Conservation (phyloP, 257 asterid species). For the Salvia miltiorrhiza region DNA sequence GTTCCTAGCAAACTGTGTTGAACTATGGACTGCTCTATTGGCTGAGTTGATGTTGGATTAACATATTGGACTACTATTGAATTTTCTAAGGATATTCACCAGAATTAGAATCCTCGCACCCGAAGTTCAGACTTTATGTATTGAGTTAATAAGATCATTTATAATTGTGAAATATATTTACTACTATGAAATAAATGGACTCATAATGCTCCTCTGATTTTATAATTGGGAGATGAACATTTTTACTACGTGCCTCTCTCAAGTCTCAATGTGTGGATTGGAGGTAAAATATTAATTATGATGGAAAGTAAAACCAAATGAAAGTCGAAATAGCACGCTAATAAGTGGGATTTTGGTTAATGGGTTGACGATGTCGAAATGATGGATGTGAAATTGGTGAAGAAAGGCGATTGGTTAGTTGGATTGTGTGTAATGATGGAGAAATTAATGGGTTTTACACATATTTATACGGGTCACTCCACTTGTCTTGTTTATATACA, state of each 20-base stretch:
- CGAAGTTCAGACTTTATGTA: neutral
- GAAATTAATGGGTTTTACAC: slow-evolving; percentile 14
- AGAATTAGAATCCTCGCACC: too few relatives aligned
- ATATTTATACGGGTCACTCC: neutral
- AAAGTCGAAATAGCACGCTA: neutral
- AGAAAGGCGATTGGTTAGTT: slow-evolving; percentile 18
- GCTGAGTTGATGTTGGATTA: too few relatives aligned
- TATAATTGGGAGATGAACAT: too few relatives aligned
- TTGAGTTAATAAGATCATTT: too few relatives aligned
- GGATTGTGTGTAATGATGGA: slow-evolving; percentile 27
- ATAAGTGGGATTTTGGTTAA: slow-evolving; percentile 21
- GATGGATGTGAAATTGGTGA: slow-evolving; percentile 31
- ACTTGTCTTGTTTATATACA: slow-evolving; percentile 23
- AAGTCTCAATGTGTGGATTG: too few relatives aligned
- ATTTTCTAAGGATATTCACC: too few relatives aligned
- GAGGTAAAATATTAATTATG: neutral
- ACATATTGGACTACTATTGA: too few relatives aligned
- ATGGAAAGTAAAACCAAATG: neutral
- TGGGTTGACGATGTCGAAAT: slow-evolving; percentile 26
- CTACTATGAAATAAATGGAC: neutral
- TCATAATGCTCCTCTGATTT: neutral
- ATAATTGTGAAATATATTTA: too few relatives aligned
- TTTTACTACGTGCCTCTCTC: too few relatives aligned
- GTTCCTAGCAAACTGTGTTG: too few relatives aligned
- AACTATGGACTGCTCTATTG: too few relatives aligned